Conservation (phyloP, 257 asterid species). For the Knoxia roxburghii region DNA sequence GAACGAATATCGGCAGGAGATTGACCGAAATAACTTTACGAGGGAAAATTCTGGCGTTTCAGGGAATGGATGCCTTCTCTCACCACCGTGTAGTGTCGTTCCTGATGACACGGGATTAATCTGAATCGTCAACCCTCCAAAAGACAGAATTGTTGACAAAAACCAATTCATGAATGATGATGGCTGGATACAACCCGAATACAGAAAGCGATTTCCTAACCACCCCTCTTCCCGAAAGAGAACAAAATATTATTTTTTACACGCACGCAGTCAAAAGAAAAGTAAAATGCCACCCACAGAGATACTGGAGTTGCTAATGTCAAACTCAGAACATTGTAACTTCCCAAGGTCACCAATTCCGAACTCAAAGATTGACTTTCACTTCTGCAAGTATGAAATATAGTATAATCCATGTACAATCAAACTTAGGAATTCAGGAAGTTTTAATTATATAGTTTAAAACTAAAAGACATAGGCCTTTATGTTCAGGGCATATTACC, state of each 20-base stretch:
- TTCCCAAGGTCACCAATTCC: neutral
- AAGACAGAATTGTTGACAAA: neutral
- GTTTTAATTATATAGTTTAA: neutral
- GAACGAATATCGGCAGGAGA: too few species aligned
- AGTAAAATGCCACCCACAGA: neutral
- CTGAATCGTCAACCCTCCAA: too few species aligned
- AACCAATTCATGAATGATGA: neutral
- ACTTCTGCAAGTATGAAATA: neutral
- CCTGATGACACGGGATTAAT: too few species aligned
- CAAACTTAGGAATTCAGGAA: neutral
- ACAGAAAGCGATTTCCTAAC: neutral
- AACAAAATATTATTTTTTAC: too few species aligned
- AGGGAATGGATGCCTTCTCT: too few species aligned
- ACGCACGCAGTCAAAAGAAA: too few species aligned
- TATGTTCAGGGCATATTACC: conserved; percentile 17
- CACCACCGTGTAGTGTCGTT: too few species aligned
- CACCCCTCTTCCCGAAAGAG: neutral
- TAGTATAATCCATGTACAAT: neutral
- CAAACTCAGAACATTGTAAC: neutral
- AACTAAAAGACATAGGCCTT: conserved; percentile 17
- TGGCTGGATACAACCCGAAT: neutral
- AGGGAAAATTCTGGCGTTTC: too few species aligned
- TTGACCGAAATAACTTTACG: too few species aligned
- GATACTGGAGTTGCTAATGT: neutral
- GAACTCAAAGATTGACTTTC: neutral